Base-by-base conservation (phyloP, 495 filamentous ascomycete genomes). In the Tuber borchii region DNA sequence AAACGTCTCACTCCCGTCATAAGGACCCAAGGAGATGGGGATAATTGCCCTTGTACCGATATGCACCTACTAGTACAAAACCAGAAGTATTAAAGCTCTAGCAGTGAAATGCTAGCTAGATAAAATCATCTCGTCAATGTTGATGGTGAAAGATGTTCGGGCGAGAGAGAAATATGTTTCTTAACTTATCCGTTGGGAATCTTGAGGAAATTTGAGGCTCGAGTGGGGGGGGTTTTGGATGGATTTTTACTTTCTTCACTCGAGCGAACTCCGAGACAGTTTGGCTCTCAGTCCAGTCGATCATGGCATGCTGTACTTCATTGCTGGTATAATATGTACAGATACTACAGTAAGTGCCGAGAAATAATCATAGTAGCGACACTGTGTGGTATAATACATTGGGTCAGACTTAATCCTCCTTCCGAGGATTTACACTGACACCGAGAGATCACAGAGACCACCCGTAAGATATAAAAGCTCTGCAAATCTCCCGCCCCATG, bases 1-100 rank as follows among this genome's bases (percentile, higher is more conserved):
- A 65, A 65, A 65, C 56, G 56, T 65, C 56, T 34, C 56, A 34
- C 56, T 34, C 56, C 56, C 56, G 56, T 65, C 56, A 65, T 65
- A 34, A 34, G 56, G 31, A 65, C 56, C 31, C 19, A 65, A 65
- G 56, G 56, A 6, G 56, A 3, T 65, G n/a, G 26, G 56, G 14
- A n/a, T 7, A 61, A 65, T 65, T 12, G 56, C 14, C 17, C 26
- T 65, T 17, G 26, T 14, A 31, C n/a, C 6, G 8, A 12, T 43
- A 43, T 43, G 19, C 7, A 22, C 19, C 6, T 20, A 48, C 48
- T 8, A 19, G 19, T 48, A 56, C 20, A 34, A 26, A 65, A 65
- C 56, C 17, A 7, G 56, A 2, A 34, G 56, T 34, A 34, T 65
- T 31, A 26, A 26, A 65, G 56, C 56, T 19, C 56, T 65, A 34